These are phyloP conservation scores for Penicillium sumatraense DNA, from an alignment of 2,329 filamentous ascomycete genomes.

Conservation along the genomic window DNA sequence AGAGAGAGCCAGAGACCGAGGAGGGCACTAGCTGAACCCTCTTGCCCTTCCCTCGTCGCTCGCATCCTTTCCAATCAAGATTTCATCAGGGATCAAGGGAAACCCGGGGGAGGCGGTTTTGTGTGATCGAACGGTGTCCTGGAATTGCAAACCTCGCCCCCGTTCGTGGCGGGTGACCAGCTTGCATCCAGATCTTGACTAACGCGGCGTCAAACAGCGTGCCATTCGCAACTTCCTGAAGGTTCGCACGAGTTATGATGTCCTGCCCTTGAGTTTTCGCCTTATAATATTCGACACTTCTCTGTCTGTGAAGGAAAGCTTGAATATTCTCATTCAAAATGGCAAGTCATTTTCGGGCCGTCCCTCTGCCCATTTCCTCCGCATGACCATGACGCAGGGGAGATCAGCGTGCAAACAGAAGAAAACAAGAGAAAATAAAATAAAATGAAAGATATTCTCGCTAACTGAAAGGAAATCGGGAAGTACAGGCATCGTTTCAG, in stretches of 20 bases:
- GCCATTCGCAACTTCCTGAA: constrained; percentile 95
- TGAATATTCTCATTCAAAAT: constrained; percentile 95
- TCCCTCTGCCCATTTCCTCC: neutral
- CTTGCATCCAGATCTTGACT: constrained; percentile 30
- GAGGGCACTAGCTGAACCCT: neutral
- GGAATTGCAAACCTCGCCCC: constrained; percentile 16
- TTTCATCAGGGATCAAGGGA: neutral
- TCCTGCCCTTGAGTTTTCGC: constrained; percentile 92
- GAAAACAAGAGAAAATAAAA: no score
- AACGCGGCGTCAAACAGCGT: constrained; percentile 61
- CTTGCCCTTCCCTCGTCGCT: neutral
- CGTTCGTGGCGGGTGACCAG: constrained; percentile 16
- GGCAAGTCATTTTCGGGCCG: constrained; percentile 57
- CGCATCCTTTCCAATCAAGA: constrained; percentile 7
- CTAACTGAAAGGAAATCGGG: constrained; percentile 26
- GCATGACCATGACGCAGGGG: neutral
- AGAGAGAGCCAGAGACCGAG: neutral
- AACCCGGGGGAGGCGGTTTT: neutral
- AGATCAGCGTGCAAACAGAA: neutral
- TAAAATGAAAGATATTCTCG: constrained; percentile 8
- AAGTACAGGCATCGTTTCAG: constrained; percentile 85
- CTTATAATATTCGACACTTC: constrained; percentile 95
- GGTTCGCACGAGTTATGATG: constrained; percentile 95
- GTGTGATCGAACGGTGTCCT: constrained; percentile 4
- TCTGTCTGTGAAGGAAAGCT: constrained; percentile 93